phyloP scores from a whole-genome alignment of 768 basidiomycete species.

The Mycena albidolilacea region DNA sequence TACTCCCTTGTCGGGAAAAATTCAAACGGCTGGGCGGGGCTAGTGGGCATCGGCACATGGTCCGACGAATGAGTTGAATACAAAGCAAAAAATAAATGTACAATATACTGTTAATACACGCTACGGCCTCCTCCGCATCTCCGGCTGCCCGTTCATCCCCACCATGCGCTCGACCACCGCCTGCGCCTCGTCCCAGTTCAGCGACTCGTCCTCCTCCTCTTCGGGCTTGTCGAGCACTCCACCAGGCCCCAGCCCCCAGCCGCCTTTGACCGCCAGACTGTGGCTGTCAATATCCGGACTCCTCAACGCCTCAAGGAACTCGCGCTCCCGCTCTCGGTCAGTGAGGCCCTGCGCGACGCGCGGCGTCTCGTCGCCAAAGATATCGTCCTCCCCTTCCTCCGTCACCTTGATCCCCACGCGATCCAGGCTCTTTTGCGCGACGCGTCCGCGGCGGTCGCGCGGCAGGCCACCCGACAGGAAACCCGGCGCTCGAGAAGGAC shows the following conservation, averaged over 20 bases:
- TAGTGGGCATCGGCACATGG: conserved; percentile 56
- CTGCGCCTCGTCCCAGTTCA: conserved; percentile 83
- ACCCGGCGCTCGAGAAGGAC: conserved; percentile 65
- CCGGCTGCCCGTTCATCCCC: conserved; percentile 50
- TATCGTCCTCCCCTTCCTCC: conserved; percentile 56
- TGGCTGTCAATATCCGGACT: conserved; percentile 66
- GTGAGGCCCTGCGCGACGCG: conserved; percentile 52
- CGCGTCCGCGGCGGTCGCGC: conserved; percentile 84
- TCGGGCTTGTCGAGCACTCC: conserved; percentile 67
- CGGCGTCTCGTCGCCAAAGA: conserved; percentile 70
- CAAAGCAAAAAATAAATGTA: conserved; percentile 14
- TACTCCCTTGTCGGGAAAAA: conserved; percentile 57
- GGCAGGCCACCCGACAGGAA: conserved; percentile 83
- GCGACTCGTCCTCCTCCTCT: conserved; percentile 74
- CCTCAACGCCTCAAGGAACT: conserved; percentile 70
- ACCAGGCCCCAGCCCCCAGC: conserved; percentile 80
- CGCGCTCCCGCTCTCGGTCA: conserved; percentile 66
- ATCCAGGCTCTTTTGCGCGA: conserved; percentile 66
- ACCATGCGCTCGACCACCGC: conserved; percentile 73
- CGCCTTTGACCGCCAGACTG: conserved; percentile 67
- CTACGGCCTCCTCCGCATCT: conserved; percentile 47
- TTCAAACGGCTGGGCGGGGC: conserved; percentile 52
- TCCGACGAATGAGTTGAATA: conserved; percentile 41
- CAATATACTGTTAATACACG: conserved; percentile 27
- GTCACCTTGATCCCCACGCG: conserved; percentile 46